These are phyloP conservation scores for Quercus bicolor DNA, from an alignment of 306 rosid genomes.

Conservation along the genomic window DNA sequence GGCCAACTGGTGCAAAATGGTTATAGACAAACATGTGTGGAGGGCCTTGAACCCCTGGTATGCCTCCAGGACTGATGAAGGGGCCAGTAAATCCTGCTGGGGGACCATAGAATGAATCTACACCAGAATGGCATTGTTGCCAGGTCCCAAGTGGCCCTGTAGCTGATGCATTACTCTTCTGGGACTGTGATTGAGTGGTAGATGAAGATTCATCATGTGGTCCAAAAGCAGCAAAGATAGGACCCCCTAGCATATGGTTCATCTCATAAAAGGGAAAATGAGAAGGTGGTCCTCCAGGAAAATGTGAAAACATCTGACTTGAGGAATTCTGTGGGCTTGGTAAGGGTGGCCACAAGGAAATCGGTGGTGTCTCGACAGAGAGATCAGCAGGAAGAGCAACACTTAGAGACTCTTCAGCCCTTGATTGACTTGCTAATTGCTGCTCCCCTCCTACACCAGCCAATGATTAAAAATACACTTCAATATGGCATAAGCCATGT, in stretches of 20 bases:
- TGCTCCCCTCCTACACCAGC: constrained; percentile 62
- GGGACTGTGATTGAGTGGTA: constrained; percentile 62
- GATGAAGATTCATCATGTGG: constrained; percentile 79
- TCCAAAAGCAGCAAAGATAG: constrained; percentile 84
- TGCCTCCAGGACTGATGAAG: constrained; percentile 84
- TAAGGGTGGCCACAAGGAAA: constrained; percentile 79
- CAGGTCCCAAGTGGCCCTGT: constrained; percentile 71
- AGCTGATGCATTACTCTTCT: constrained; percentile 49
- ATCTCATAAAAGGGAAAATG: constrained; percentile 92
- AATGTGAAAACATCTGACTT: constrained; percentile 78
- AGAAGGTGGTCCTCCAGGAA: constrained; percentile 73
- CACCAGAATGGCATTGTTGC: constrained; percentile 92
- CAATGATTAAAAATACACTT: constrained; percentile 13
- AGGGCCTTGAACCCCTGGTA: constrained; percentile 92
- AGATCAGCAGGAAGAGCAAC: constrained; percentile 94
- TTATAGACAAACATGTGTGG: constrained; percentile 98
- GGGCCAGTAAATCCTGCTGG: constrained; percentile 89
- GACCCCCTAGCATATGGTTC: constrained; percentile 94
- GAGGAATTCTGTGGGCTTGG: constrained; percentile 72
- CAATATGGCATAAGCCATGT: neutral
- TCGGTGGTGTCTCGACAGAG: constrained; percentile 83
- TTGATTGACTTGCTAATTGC: constrained; percentile 60
- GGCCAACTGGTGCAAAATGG: constrained; percentile 97
- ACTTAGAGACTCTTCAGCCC: constrained; percentile 71
- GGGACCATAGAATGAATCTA: constrained; percentile 93